Conservation (phyloP, 1,139 yeast genomes). For the Scheffersomyces illinoinensis region DNA sequence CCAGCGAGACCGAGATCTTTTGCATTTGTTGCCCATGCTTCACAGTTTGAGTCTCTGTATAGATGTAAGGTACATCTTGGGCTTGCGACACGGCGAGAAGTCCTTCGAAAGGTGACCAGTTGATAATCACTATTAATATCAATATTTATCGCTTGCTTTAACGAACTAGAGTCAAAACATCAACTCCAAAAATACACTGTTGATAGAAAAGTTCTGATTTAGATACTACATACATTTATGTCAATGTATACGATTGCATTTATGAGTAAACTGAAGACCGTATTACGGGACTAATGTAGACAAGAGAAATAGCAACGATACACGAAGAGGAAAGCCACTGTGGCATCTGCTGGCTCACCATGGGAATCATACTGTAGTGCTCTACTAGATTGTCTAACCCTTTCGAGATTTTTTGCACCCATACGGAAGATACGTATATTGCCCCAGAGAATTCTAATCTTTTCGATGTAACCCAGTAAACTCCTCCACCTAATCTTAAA, state of each 20-base stretch:
- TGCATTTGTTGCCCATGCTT: slow-evolving; percentile 78
- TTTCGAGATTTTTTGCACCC: no score
- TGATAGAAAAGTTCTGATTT: not conserved
- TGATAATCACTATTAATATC: not conserved
- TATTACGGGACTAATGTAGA: not conserved
- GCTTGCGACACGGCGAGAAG: slow-evolving; percentile 76
- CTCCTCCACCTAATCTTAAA: no score
- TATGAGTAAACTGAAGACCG: not conserved
- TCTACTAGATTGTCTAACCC: no score
- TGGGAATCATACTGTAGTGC: no score
- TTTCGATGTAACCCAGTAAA: no score
- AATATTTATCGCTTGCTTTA: not conserved
- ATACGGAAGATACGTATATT: no score
- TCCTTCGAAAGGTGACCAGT: slow-evolving; percentile 47
- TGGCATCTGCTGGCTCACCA: no score
- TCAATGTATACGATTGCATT: not conserved
- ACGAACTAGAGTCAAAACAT: not conserved
- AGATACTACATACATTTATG: not conserved
- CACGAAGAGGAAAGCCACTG: no score
- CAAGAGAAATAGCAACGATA: not conserved
- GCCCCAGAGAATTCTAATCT: no score
- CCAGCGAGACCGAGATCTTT: slow-evolving; percentile 79
- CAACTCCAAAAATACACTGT: slow-evolving; percentile 1
- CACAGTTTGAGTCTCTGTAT: slow-evolving; percentile 77
- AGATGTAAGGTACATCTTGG: slow-evolving; percentile 81